Evolutionary conservation across 1,139 yeast species (phyloP), one percentile per base, ranked within the genome.

Genomic region (Meyerozyma sp.): DNA sequence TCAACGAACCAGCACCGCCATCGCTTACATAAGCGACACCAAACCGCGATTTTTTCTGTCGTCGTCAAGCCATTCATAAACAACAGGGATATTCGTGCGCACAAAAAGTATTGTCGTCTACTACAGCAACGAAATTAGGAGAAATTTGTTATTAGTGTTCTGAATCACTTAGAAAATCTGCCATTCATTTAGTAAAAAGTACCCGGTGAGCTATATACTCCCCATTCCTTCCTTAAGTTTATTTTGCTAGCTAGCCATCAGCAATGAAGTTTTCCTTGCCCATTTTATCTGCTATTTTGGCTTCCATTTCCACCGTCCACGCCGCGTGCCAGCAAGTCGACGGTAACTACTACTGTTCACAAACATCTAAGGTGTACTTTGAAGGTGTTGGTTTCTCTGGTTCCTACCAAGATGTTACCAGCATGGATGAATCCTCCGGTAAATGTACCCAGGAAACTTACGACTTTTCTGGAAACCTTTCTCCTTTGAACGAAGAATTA

Each of bases 321-420:
- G 64, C 67, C 23, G 72, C 59, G 39, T 79, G 82, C 50, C 56
- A 70, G 37, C 62, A 66, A 49, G 69, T 68, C 42, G 73, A 66
- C 48, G 96, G 96, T 51, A 89, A 88, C 76, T 86, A 84, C 73
- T 90, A 84, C 77, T 89, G 97, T 69, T 66, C 77, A 51, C 63
- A 79, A 50, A 86, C 89, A 47, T 58, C 68, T 49, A 89, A 87
- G 53, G 77, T 91, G 52, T 69, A 74, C 48, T 81, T 80, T 53
- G 68, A 67, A 8, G 82, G 82, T 55, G 68, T 84, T 40, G 94
- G 94, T 3, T 85, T 72, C 57, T 66, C 77, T 9, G 94, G 94
- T 40, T 63, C 75, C 40, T 86, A 78, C 63, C 66, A 65, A 47
- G 81, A 82, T 40, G 87, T 86, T 44, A 75, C 78, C 55, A 66